Evolutionary conservation across 176 grass and related monocot species (phyloP).

Genomic region (Cenchrus fungigraminus): DNA sequence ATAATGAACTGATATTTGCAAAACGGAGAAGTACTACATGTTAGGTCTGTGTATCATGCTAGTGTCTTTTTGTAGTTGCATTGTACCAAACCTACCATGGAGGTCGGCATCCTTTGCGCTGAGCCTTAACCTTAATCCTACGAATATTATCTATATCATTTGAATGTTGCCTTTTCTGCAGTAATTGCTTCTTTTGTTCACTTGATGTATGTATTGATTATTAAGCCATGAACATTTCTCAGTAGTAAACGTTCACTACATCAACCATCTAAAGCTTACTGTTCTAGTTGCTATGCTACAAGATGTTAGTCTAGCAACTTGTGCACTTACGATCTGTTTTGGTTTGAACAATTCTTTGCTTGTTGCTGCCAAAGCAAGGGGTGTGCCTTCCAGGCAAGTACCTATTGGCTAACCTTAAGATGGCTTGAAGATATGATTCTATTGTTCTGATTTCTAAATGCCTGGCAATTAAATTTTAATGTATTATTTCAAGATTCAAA

Average conservation of each 20-base stretch:
- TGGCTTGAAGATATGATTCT: constrained; percentile 25
- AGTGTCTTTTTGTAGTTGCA: background rate
- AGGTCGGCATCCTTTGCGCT: background rate
- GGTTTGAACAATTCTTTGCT: background rate
- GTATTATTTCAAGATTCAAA: constrained; percentile 25
- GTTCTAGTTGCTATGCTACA: background rate
- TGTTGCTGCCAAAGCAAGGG: constrained; percentile 8
- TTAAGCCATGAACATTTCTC: background rate
- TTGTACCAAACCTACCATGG: background rate
- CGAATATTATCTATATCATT: background rate
- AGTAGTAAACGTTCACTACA: background rate
- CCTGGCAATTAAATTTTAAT: constrained; percentile 20
- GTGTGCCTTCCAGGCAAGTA: constrained; percentile 13
- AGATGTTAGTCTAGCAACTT: constrained; percentile 9
- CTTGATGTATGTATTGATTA: background rate
- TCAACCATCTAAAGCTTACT: background rate
- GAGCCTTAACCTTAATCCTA: constrained; percentile 1
- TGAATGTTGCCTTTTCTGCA: background rate
- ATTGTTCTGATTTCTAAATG: constrained; percentile 14
- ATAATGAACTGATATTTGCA: background rate
- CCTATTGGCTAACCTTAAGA: constrained; percentile 9
- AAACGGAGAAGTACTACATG: background rate
- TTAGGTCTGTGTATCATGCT: background rate
- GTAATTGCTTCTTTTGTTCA: constrained; percentile 4
- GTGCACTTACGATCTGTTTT: background rate